A percentile compares a stretch with the other conserved stretches of the same genome.
Conservation (phyloP, 192 early-diverging fungal genomes). For the Endogone sp. region DNA sequence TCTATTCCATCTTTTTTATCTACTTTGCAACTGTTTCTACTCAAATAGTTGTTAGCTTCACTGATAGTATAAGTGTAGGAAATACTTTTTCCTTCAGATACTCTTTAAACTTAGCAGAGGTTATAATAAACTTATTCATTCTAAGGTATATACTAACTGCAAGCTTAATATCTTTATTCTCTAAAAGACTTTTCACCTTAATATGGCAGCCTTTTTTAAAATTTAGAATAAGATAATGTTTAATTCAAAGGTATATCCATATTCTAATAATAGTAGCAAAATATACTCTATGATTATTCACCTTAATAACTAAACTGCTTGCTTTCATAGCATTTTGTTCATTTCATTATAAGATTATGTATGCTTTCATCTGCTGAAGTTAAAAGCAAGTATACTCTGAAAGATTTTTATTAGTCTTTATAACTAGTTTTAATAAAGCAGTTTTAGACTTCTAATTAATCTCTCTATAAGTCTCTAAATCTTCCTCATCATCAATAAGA, state of each 20-base stretch:
- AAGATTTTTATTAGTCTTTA: not conserved
- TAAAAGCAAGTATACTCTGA: not conserved
- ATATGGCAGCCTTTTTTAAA: not conserved
- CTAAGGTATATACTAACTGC: not conserved
- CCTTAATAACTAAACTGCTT: not conserved
- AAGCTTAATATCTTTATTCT: slow-evolving; percentile 7
- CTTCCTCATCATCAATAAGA: not conserved
- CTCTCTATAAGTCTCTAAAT: not conserved
- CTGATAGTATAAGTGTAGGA: not conserved
- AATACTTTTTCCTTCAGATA: not conserved
- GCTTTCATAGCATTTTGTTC: not conserved
- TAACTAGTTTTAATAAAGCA: not conserved
- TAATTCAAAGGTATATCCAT: not conserved
- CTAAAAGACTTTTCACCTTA: slow-evolving; percentile 3
- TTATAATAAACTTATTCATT: not conserved
- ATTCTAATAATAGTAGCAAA: not conserved
- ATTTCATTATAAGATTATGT: not conserved
- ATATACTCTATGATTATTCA: not conserved
- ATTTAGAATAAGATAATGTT: not conserved
- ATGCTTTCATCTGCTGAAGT: not conserved
- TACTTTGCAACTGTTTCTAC: not conserved
- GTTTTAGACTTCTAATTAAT: not conserved
- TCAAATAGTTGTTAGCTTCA: not conserved
- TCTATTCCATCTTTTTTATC: slow-evolving; percentile 10
- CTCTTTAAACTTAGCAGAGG: not conserved